phyloP scores from a whole-genome alignment of 2,329 filamentous ascomycete species.

The Diaporthe humulicola region DNA sequence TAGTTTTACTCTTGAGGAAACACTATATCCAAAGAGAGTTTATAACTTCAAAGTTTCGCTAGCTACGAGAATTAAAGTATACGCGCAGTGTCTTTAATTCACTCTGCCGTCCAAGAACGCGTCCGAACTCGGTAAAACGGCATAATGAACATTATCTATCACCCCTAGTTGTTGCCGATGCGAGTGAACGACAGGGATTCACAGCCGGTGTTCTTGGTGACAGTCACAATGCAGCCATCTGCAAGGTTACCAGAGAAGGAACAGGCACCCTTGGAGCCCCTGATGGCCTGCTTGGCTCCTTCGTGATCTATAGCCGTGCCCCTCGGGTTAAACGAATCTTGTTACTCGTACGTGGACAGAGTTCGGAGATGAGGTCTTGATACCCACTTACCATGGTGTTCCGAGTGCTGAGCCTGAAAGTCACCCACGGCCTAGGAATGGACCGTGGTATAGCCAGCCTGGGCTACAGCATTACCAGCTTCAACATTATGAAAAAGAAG shows the following conservation, averaged over 20 bases:
- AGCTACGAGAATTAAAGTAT: not conserved
- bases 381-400: not conserved
- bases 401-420: conserved; percentile 2
- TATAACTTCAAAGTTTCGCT: not conserved
- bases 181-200: not conserved
- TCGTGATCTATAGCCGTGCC: not conserved
- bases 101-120: not conserved
- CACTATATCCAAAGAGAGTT: not conserved
- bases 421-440: not conserved
- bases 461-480: not conserved
- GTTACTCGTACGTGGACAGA: rapidly evolving
- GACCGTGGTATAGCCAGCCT: not conserved
- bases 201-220: not conserved
- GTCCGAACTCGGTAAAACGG: not conserved
- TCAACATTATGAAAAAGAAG: not conserved
- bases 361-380: no score
- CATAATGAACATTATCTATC: not conserved
- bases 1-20: no score
- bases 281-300: conserved; percentile 5
- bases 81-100: not conserved
- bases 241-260: conserved; percentile 12
- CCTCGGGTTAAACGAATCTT: not conserved
- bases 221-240: not conserved
- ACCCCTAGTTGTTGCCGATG: not conserved
- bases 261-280: not conserved